Percentiles rank a stretch among this genome's conserved stretches.
phyloP scores from a whole-genome alignment of 805 yeast species.

The Torulaspora maleeae region DNA sequence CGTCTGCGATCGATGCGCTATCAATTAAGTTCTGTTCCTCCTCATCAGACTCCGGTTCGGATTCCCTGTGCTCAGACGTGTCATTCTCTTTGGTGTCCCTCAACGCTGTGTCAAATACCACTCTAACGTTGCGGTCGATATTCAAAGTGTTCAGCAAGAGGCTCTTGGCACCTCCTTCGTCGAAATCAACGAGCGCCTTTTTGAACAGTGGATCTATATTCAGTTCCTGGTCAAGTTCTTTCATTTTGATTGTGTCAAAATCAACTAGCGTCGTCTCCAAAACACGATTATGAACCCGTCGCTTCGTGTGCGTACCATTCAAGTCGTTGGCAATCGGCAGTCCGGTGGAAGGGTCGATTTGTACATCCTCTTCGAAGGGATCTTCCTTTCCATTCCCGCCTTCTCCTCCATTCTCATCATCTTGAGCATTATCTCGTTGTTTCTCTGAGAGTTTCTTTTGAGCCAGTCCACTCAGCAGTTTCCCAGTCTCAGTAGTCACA shows the following conservation, averaged over 20 bases:
- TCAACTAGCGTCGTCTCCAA: slow-evolving; percentile 45
- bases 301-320: slow-evolving; percentile 20
- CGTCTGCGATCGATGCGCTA: neutral
- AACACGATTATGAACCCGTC: slow-evolving; percentile 32
- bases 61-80: slow-evolving; percentile 16
- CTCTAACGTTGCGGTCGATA: slow-evolving; percentile 49
- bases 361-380: slow-evolving; percentile 22
- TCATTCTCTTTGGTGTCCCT: slow-evolving; percentile 24
- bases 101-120: slow-evolving; percentile 59
- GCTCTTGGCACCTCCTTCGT: slow-evolving; percentile 78
- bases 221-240: slow-evolving; percentile 58
- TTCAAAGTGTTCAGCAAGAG: slow-evolving; percentile 57
- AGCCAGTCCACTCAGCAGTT: slow-evolving; percentile 70
- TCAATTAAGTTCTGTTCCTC: slow-evolving; percentile 13
- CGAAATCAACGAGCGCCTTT: slow-evolving; percentile 70
- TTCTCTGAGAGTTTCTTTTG: slow-evolving; percentile 34
- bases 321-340: slow-evolving; percentile 30
- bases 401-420: slow-evolving; percentile 23
- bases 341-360: slow-evolving; percentile 35
- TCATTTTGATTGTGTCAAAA: slow-evolving; percentile 48
- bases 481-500: slow-evolving; percentile 86
- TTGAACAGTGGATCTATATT: slow-evolving; percentile 71
- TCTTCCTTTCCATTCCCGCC: slow-evolving; percentile 23
- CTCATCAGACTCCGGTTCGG: slow-evolving; percentile 13
- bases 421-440: slow-evolving; percentile 10